These are phyloP conservation scores for Collybia sp. DNA, from an alignment of 768 basidiomycete species.

Conservation along the genomic window DNA sequence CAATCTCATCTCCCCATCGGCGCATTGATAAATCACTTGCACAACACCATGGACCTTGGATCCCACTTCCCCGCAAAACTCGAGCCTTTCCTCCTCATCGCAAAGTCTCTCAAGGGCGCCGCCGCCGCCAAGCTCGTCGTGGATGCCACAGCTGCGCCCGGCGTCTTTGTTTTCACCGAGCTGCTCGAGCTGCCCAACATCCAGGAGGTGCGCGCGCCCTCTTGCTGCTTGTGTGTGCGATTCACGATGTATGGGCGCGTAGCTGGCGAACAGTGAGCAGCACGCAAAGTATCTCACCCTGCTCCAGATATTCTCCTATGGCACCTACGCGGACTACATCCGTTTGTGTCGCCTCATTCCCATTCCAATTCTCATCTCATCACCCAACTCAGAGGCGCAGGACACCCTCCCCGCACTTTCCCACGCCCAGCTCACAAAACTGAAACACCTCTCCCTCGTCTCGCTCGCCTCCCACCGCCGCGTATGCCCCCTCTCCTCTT, in stretches of 20 bases:
- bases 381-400: constrained; percentile 53
- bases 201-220: constrained; percentile 67
- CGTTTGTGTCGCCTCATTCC: constrained; percentile 36
- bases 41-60: constrained; percentile 53
- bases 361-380: not conserved
- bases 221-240: not conserved
- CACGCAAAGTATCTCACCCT: constrained; percentile 57
- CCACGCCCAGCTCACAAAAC: constrained; percentile 72
- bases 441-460: constrained; percentile 91
- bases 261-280: constrained; percentile 70
- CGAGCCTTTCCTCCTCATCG: constrained; percentile 90
- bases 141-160: constrained; percentile 84
- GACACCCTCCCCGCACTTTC: constrained; percentile 64
- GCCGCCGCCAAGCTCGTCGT: constrained; percentile 86
- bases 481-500: constrained; percentile 37
- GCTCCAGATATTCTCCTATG: constrained; percentile 86
- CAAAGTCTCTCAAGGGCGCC: constrained; percentile 87
- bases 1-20: too few species aligned
- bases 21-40: too few species aligned
- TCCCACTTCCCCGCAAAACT: constrained; percentile 63
- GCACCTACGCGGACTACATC: constrained; percentile 79
- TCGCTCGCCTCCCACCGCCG: constrained; percentile 74
- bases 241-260: constrained; percentile 2
- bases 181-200: constrained; percentile 80
- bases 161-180: constrained; percentile 91